Percentiles rank a stretch among this genome's conserved stretches.
phyloP scores from a whole-genome alignment of 2,329 filamentous ascomycete genomes.

The Fusarium algeriense region DNA sequence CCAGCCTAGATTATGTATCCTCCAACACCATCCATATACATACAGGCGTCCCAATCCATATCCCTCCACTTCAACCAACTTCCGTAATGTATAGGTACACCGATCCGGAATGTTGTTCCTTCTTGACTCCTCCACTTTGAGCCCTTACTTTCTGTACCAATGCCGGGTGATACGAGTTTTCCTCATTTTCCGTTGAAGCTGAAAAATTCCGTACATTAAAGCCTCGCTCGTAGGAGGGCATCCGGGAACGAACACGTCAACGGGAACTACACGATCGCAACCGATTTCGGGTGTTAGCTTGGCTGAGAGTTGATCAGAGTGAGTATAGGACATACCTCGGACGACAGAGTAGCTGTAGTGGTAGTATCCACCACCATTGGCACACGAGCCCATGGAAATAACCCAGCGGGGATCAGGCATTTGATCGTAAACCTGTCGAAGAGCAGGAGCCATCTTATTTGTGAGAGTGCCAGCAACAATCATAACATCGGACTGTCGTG shows the following conservation, averaged over 20 bases:
- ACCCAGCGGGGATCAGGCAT: conserved; percentile 95
- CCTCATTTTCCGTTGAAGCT: conserved; percentile 82
- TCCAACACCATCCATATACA: too few relatives aligned
- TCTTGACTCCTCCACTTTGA: neutral
- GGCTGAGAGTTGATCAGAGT: neutral
- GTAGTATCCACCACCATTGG: conserved; percentile 88
- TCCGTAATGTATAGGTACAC: too few relatives aligned
- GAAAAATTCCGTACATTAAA: conserved; percentile 78
- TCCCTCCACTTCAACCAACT: too few relatives aligned
- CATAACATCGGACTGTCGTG: conserved; percentile 91
- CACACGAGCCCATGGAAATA: conserved; percentile 84
- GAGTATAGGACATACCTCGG: conserved; percentile 51
- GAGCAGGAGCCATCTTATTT: conserved; percentile 95
- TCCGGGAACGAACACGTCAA: conserved; percentile 84
- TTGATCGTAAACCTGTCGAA: conserved; percentile 93
- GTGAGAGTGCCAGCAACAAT: conserved; percentile 93
- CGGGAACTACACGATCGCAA: conserved; percentile 81
- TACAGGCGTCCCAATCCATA: too few relatives aligned
- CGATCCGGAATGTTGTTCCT: too few relatives aligned
- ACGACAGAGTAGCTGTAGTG: conserved; percentile 87
- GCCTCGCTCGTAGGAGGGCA: conserved; percentile 74
- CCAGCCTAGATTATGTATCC: too few relatives aligned
- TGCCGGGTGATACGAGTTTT: conserved; percentile 65
- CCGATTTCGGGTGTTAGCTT: conserved; percentile 53
- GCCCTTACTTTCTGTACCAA: conserved; percentile 68